Evolutionary conservation across 139 green algal species (phyloP).

Genomic region (Tetradesmus lagerheimii): DNA sequence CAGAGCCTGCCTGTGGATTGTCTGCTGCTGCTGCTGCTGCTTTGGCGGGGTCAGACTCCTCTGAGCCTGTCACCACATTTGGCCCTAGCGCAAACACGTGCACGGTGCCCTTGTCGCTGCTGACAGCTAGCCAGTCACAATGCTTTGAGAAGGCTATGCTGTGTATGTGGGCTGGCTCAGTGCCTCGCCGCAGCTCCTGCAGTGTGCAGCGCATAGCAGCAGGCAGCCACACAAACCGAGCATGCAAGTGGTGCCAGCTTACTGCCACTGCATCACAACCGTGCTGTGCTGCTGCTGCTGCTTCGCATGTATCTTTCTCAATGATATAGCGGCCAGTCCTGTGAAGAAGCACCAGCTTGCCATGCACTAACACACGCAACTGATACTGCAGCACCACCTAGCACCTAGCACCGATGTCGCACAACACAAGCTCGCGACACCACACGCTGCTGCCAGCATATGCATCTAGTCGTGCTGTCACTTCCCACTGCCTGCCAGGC

Average conservation of each 20-base stretch:
- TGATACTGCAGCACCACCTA: background rate
- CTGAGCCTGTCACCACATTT: constrained; percentile 56
- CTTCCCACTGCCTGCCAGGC: background rate
- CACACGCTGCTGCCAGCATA: background rate
- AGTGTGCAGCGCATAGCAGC: background rate
- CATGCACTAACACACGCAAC: too few relatives aligned
- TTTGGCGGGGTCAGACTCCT: constrained; percentile 35
- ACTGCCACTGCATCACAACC: background rate
- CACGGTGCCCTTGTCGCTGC: constrained; percentile 94
- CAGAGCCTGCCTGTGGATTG: background rate
- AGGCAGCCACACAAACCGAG: background rate
- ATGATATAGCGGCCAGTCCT: too few relatives aligned
- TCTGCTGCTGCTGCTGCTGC: constrained; percentile 16
- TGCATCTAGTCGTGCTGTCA: background rate
- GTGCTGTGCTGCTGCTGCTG: background rate
- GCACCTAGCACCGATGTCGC: too few relatives aligned
- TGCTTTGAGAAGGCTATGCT: constrained; percentile 85
- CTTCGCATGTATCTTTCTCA: too few relatives aligned
- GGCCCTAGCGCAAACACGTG: constrained; percentile 87
- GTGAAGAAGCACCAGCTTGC: too few relatives aligned
- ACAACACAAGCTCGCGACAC: background rate
- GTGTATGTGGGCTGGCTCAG: constrained; percentile 89
- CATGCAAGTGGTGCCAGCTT: background rate
- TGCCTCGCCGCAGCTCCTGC: constrained; percentile 93
- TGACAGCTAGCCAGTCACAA: constrained; percentile 88